Evolutionary conservation across 1,139 yeast genomes (phyloP).

Genomic region (Trichomonascaceae sp.): DNA sequence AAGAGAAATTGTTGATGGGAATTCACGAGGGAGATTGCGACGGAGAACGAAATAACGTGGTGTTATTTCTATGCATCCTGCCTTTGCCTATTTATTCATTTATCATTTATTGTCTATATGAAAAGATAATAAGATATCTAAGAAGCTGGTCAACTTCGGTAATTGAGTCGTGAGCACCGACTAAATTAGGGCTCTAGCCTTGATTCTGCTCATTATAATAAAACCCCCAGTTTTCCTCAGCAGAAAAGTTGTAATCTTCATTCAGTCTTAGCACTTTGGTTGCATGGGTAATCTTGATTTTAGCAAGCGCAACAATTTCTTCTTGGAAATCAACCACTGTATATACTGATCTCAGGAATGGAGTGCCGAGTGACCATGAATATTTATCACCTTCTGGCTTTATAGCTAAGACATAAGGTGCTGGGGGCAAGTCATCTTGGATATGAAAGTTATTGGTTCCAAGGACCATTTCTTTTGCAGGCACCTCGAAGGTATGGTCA

Average conservation of each 20-base stretch:
- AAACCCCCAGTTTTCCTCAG: not conserved
- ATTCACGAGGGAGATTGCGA: constrained; percentile 3
- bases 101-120: too few relatives aligned
- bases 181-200: too few relatives aligned
- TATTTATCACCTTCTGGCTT: constrained; percentile 21
- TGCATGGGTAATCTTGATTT: constrained; percentile 32
- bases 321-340: constrained; percentile 72
- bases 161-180: too few relatives aligned
- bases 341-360: constrained; percentile 68
- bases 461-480: constrained; percentile 25
- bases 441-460: constrained; percentile 17
- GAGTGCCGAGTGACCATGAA: constrained; percentile 55
- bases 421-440: not conserved
- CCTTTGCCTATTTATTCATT: too few relatives aligned
- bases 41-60: not conserved
- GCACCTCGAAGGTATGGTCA: constrained; percentile 26
- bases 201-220: not conserved
- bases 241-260: not conserved
- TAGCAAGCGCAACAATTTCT: constrained; percentile 61
- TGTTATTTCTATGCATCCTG: constrained; percentile 1
- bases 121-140: too few relatives aligned
- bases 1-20: constrained; percentile 3
- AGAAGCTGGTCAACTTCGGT: too few relatives aligned
- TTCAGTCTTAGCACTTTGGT: not conserved
- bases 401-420: constrained; percentile 23